phyloP scores from a whole-genome alignment of 2,329 filamentous ascomycete species.

The Bipolaris oryzae region DNA sequence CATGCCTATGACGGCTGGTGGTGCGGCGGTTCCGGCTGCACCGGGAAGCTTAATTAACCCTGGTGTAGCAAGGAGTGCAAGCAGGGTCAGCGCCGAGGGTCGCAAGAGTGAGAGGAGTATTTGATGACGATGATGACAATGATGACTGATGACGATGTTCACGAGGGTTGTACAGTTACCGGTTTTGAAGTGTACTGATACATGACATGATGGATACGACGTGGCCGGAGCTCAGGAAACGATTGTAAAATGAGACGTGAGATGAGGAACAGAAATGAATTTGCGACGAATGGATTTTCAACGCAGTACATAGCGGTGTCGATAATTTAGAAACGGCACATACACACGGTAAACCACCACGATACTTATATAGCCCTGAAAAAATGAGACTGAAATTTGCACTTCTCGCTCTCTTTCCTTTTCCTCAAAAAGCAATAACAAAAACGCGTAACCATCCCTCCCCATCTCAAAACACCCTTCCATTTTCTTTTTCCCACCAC shows the following conservation, averaged over 20 bases:
- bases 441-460: no score
- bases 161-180: background rate
- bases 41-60: background rate
- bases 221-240: no score
- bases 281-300: background rate
- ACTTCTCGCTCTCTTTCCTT: no score
- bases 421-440: no score
- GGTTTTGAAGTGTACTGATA: background rate
- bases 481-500: no score
- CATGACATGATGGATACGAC: background rate
- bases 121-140: background rate
- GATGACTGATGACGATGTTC: background rate
- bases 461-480: no score
- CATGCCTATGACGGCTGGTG: background rate
- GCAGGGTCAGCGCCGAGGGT: background rate
- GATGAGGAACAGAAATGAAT: background rate
- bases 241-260: no score
- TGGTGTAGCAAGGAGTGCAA: background rate
- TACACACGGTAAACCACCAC: no score
- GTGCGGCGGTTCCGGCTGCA: background rate
- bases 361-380: no score
- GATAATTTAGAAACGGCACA: no score
- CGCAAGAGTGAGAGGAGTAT: slow-evolving; percentile 8
- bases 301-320: no score
- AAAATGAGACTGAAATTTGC: no score